Conservation (phyloP, 768 basidiomycete genomes). For the Russula ochroleuca region DNA sequence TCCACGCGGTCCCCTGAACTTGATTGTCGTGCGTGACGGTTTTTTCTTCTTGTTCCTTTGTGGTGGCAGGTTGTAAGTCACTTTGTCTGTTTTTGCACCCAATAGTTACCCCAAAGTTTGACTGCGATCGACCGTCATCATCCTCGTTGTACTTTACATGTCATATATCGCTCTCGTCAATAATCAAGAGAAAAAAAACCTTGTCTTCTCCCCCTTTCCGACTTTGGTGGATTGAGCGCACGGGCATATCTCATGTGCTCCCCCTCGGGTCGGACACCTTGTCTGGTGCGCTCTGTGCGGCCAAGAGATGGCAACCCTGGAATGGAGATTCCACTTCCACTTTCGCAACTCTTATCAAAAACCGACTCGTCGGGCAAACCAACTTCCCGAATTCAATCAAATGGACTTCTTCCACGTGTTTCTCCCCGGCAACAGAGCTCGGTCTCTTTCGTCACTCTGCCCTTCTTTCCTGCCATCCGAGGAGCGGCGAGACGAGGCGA, state of each 20-base stretch:
- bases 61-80: constrained; percentile 14
- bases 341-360: constrained; percentile 4
- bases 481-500: neutral
- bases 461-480: neutral
- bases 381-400: constrained; percentile 8
- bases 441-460: neutral
- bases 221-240: constrained; percentile 14
- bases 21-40: constrained; percentile 11
- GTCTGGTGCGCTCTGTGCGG: constrained; percentile 16
- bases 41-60: neutral
- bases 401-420: neutral
- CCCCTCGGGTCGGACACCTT: neutral
- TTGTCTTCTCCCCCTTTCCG: neutral
- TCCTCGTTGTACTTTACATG: constrained; percentile 26
- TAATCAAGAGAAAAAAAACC: constrained; percentile 13
- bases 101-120: constrained; percentile 13
- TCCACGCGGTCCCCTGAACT: neutral
- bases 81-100: constrained; percentile 8
- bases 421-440: neutral
- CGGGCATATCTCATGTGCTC: neutral
- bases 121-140: constrained; percentile 18
- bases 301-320: neutral
- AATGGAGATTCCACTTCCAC: constrained; percentile 2
- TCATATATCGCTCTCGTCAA: constrained; percentile 23
- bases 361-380: constrained; percentile 9